Evolutionary conservation across 148 eudicot species (phyloP), one percentile per base, ranked within the genome.

Genomic region (Polygonum maritimum): DNA sequence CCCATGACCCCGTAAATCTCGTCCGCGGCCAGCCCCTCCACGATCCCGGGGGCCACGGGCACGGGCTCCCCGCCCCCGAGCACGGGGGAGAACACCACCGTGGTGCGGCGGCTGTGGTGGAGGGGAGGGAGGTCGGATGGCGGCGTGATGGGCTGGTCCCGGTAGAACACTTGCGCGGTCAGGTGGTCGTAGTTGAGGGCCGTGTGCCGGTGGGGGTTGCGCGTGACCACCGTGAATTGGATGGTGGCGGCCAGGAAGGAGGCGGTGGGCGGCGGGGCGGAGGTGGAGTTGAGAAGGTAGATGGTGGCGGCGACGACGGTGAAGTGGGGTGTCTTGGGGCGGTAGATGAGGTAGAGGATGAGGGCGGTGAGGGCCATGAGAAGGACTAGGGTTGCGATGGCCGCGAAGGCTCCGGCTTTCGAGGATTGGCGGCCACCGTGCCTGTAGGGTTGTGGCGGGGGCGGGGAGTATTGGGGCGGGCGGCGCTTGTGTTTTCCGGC

Each of bases 241-340:
- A 90, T 63, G 65, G 89, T 75, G 74, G 92, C 69, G 72, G 90
- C 57, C n/a, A 92, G 21, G 77, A 35, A 73, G 7, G 91, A 51
- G 38, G 63, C 44, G 6, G 62, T 71, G 2, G 74, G 74, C 2
- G 74, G 74, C 7, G 49, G 74, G 12, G 47, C 15, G n/a, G 82
- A 4, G 69, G 90, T 83, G 76, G 76, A 67, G 88, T 87, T 92
- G 80, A 86, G 87, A 72, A 77, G 70, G 84, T 86, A 82, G 45
- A 90, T 48, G 49, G 87, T 80, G 67, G 84, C 83, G 52, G 83
- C 75, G 14, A 80, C 73, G 73, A 93, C 85, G 18, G 75, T 65
- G 88, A 86, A 94, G 44, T 52, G 79, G n/a, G 98, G 97, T 8
- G 85, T 84, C 7, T 86, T 78, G 18, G 93, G 93, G 26, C 89